Base-by-base conservation (phyloP, 441 rosid species). In the Geranium incanum region DNA sequence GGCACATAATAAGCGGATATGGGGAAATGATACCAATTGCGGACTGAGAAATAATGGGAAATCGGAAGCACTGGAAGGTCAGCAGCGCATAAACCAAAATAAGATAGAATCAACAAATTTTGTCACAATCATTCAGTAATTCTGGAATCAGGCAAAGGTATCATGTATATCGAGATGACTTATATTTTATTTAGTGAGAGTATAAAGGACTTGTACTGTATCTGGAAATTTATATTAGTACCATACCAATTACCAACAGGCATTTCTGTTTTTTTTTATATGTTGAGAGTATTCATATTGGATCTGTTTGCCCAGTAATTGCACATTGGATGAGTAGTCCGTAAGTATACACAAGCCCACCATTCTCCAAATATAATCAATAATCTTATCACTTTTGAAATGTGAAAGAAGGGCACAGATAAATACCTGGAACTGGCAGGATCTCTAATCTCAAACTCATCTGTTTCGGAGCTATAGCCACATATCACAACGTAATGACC, bases 361-460 rank as follows among this genome's bases (percentile, higher is more conserved):
- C 18, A 8, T 19, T 5, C 63, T 8, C 67, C 19, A 16, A 0
- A 57, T 2, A 33, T 0, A 12, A 74, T 43, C 36, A 39, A 19
- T 6, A 38, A 23, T 15, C 36, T 43, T 67, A 13, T 23, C 28
- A 52, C 67, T 21, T 13, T n/a, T 63, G 36, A 69, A 48, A 45
- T 67, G 59, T n/a, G 18, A 70, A 63, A 66, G 16, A 41, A 73
- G 33, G 67, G 21, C 38, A 59, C 28, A 41, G 67, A 45, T 59
- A 71, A 33, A 73, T 87, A 92, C 99, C 89, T 82, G 72, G 93
- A 82, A 89, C 91, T 87, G 75, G 97, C 96, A 71, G 99, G 99
- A 82, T 95, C 97, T 82, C 96, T 89, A 72, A 95, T 95, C 85
- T 92, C 97, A 70, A 92, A 95, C 84, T 92, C 98, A 78, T 92